A percentile compares a stretch with the other conserved stretches of the same genome.
These are phyloP conservation scores for Blepharisma stoltei DNA, from an alignment of 73 alveolate genomes.

Conservation along the genomic window DNA sequence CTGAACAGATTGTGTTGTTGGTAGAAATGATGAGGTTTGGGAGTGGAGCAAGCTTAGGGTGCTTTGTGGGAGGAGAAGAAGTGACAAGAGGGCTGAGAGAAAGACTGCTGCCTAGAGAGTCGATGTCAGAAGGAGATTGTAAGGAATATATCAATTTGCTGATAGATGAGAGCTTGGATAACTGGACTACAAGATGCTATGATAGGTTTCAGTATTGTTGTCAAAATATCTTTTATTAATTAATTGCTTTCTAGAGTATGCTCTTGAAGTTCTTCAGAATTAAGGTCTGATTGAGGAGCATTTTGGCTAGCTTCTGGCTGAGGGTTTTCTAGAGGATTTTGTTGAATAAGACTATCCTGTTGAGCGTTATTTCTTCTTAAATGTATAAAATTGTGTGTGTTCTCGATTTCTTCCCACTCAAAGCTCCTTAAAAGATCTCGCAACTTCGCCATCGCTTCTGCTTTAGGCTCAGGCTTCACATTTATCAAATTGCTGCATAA, in stretches of 20 bases:
- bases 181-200: conserved; percentile 73
- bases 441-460: neutral
- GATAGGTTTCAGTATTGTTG: conserved; percentile 61
- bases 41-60: conserved; percentile 30
- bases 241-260: too few species aligned
- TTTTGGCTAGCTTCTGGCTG: too few species aligned
- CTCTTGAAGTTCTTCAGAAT: too few species aligned
- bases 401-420: neutral
- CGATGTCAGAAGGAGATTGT: conserved; percentile 57
- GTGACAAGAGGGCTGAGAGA: conserved; percentile 15
- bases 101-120: conserved; percentile 40
- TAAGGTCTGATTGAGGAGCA: too few species aligned
- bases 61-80: conserved; percentile 37
- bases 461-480: neutral
- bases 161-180: conserved; percentile 51
- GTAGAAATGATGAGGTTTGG: conserved; percentile 74
- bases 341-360: too few species aligned
- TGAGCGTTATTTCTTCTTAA: too few species aligned
- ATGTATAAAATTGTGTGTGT: too few species aligned
- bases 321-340: too few species aligned
- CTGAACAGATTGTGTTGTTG: conserved; percentile 54
- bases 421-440: neutral
- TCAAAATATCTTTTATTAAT: conserved; percentile 50
- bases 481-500: neutral
- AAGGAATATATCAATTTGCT: conserved; percentile 50